Evolutionary conservation across 805 yeast genomes (phyloP).

Genomic region (Saccharomycopsis sp.): DNA sequence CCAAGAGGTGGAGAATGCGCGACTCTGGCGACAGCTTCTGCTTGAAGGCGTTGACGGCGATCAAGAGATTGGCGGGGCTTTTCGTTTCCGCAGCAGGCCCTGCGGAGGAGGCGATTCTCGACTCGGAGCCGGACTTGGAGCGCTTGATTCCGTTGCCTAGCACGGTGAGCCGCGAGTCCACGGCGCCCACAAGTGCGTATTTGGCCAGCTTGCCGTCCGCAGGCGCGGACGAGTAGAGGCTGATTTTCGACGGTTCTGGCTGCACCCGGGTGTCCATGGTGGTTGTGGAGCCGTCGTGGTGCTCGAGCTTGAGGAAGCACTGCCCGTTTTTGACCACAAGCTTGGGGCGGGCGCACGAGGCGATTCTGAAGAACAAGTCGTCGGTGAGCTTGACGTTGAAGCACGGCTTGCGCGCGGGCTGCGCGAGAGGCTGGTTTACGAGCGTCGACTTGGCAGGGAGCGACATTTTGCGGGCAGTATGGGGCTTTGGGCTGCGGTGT

Average conservation of each 20-base stretch:
- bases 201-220: neutral
- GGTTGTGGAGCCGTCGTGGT: conserved; percentile 9
- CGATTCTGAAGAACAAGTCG: conserved; percentile 11
- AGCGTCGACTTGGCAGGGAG: neutral
- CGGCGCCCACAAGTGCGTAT: conserved; percentile 8
- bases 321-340: conserved; percentile 13
- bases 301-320: conserved; percentile 8
- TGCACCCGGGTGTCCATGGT: conserved; percentile 8
- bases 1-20: conserved; percentile 19
- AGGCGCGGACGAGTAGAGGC: conserved; percentile 7
- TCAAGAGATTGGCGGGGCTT: conserved; percentile 4
- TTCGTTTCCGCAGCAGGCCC: neutral
- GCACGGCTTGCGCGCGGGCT: neutral
- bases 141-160: conserved; percentile 14
- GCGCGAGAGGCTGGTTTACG: neutral
- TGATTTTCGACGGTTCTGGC: conserved; percentile 7
- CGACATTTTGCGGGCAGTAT: neutral
- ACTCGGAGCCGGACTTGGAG: conserved; percentile 14
- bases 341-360: conserved; percentile 5
- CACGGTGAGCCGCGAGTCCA: conserved; percentile 9
- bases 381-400: conserved; percentile 18
- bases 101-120: conserved; percentile 2
- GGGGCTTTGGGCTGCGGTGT: too few species aligned
- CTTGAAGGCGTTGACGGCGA: conserved; percentile 11
- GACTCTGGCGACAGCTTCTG: conserved; percentile 11